These are phyloP conservation scores for Petunia axillaris DNA, from an alignment of 257 asterid genomes.

Conservation along the genomic window DNA sequence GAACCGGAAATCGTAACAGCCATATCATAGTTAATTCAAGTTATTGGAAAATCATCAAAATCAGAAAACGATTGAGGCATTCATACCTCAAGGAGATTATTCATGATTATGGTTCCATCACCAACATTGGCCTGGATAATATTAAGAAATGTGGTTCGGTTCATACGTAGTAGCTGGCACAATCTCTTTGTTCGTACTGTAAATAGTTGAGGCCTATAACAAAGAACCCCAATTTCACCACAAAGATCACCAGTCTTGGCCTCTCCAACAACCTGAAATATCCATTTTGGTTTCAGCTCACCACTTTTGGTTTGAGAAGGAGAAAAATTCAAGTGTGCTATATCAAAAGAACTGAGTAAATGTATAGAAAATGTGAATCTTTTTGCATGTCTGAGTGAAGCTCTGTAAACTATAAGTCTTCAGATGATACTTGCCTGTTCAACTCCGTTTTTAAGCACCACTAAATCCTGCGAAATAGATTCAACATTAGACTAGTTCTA, in stretches of 20 bases:
- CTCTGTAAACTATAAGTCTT: neutral
- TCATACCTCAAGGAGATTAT: constrained; percentile 83
- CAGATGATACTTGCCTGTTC: constrained; percentile 66
- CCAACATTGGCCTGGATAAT: constrained; percentile 87
- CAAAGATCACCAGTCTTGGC: constrained; percentile 79
- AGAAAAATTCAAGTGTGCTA: neutral
- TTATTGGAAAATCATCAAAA: constrained; percentile 31
- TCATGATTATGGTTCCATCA: constrained; percentile 87
- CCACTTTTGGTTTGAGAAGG: neutral
- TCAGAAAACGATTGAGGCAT: neutral
- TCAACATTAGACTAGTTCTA: constrained; percentile 28
- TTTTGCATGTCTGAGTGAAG: neutral
- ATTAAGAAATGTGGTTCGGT: constrained; percentile 73
- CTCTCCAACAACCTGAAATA: constrained; percentile 75
- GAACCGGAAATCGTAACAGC: neutral
- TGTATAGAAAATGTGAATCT: neutral
- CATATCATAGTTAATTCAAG: neutral
- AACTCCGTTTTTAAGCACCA: constrained; percentile 41
- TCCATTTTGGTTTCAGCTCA: constrained; percentile 11
- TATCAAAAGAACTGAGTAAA: neutral
- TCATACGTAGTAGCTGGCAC: constrained; percentile 75
- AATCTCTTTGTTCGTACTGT: constrained; percentile 83
- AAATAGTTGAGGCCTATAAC: constrained; percentile 86
- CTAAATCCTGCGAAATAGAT: constrained; percentile 40
- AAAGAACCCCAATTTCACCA: constrained; percentile 94